phyloP scores from a whole-genome alignment of 768 basidiomycete species.

The Amanita pallidorosea region DNA sequence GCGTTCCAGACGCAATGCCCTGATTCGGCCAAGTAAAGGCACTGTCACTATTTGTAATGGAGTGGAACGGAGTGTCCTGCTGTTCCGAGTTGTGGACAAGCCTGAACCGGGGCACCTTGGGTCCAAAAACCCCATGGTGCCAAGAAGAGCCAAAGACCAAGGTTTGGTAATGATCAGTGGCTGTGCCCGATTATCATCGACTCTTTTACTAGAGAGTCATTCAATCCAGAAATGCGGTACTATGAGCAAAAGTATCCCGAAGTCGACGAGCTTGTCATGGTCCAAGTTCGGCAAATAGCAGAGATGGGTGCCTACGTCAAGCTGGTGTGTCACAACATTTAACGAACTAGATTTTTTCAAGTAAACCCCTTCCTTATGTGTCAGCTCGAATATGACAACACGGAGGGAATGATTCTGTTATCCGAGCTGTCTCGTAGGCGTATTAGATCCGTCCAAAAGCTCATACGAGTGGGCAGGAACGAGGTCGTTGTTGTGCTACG shows the following conservation, averaged over 20 bases:
- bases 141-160: too few species aligned
- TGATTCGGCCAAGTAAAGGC: background rate
- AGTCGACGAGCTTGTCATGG: conserved; percentile 98
- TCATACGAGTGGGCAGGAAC: conserved; percentile 95
- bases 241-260: conserved; percentile 92
- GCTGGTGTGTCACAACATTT: conserved; percentile 44
- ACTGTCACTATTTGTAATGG: background rate
- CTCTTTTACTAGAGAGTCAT: background rate
- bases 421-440: conserved; percentile 94
- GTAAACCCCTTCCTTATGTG: background rate
- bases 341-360: background rate
- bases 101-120: too few species aligned
- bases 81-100: background rate
- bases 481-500: conserved; percentile 97
- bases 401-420: conserved; percentile 99
- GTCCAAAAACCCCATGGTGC: too few species aligned
- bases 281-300: conserved; percentile 97
- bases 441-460: conserved; percentile 94
- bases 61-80: background rate
- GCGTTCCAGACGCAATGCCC: background rate
- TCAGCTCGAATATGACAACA: conserved; percentile 97
- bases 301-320: conserved; percentile 99
- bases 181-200: conserved; percentile 2
- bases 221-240: conserved; percentile 65
- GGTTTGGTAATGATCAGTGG: background rate